Conservation (phyloP, 306 rosid species). For the Medicago truncatula region DNA sequence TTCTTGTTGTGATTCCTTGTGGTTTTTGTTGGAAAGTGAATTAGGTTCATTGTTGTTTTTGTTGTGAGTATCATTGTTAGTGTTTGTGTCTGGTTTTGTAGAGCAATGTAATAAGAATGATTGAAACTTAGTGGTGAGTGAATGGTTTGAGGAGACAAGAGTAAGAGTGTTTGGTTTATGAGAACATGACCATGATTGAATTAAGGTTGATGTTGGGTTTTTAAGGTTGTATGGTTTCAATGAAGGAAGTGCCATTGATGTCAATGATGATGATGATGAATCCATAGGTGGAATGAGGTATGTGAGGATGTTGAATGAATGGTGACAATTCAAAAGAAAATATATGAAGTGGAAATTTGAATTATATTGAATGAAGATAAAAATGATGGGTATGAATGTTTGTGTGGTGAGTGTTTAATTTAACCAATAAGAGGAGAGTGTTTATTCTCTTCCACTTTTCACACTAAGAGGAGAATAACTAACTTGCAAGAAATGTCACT, state of each 20-base stretch:
- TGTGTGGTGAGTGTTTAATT: slow-evolving; percentile 3
- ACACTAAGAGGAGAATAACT: slow-evolving; percentile 19
- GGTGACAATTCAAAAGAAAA: background rate
- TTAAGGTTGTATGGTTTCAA: slow-evolving; percentile 43
- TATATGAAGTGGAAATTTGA: slow-evolving; percentile 21
- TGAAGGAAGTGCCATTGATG: slow-evolving; percentile 54
- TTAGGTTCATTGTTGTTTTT: slow-evolving; percentile 40
- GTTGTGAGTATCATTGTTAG: slow-evolving; percentile 49
- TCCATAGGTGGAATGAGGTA: slow-evolving; percentile 53
- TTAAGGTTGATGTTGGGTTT: slow-evolving; percentile 46
- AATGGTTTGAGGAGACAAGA: slow-evolving; percentile 31
- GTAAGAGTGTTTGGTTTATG: slow-evolving; percentile 43
- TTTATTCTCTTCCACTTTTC: slow-evolving; percentile 35
- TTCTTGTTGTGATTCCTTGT: slow-evolving; percentile 35
- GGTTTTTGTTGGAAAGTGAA: slow-evolving; percentile 37
- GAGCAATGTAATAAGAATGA: slow-evolving; percentile 59
- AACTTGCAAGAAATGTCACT: slow-evolving; percentile 10
- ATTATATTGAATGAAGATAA: slow-evolving; percentile 28
- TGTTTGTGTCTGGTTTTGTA: slow-evolving; percentile 64
- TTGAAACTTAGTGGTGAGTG: slow-evolving; percentile 43
- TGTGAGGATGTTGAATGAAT: slow-evolving; percentile 16
- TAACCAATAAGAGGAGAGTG: background rate
- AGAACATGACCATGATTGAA: slow-evolving; percentile 48
- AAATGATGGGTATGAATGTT: background rate
- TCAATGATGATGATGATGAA: slow-evolving; percentile 33